A percentile compares a stretch with the other conserved stretches of the same genome.
Evolutionary conservation across 305 asterid genomes (phyloP).

Genomic region (Nicotiana rustica): DNA sequence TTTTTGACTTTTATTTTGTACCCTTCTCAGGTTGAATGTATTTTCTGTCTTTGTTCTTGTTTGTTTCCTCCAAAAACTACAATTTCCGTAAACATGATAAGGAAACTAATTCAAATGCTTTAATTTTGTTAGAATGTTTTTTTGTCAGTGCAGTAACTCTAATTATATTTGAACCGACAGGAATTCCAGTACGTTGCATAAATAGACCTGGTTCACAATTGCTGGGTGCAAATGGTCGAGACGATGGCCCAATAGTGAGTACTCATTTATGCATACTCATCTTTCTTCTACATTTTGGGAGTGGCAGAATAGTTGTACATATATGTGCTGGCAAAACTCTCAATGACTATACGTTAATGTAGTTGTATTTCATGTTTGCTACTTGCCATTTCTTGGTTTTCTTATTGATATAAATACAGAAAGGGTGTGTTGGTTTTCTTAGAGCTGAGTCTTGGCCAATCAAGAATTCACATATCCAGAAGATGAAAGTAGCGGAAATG

Average conservation of each 20-base stretch:
- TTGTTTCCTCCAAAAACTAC: slow-evolving; percentile 14
- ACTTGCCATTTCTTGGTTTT: slow-evolving; percentile 25
- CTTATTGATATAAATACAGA: neutral
- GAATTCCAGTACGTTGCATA: slow-evolving; percentile 81
- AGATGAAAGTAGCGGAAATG: too few species aligned
- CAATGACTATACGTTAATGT: neutral
- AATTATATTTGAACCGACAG: slow-evolving; percentile 55
- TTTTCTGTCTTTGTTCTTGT: slow-evolving; percentile 22
- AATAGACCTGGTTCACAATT: slow-evolving; percentile 92
- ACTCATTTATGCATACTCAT: slow-evolving; percentile 26
- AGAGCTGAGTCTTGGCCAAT: too few species aligned
- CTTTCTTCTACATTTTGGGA: slow-evolving; percentile 17
- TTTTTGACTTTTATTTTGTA: slow-evolving; percentile 21
- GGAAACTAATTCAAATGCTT: neutral
- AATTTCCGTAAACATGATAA: neutral
- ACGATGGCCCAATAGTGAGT: slow-evolving; percentile 97
- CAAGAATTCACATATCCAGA: too few species aligned
- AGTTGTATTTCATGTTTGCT: slow-evolving; percentile 4
- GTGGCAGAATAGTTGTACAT: neutral
- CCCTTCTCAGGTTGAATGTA: slow-evolving; percentile 14
- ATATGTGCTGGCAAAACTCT: slow-evolving; percentile 14
- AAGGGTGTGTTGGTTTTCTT: too few species aligned
- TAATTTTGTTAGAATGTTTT: neutral
- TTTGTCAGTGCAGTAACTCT: slow-evolving; percentile 4
- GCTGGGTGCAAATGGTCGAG: slow-evolving; percentile 96